Evolutionary conservation across 352 stramenopile species (phyloP).

Genomic region (Thalassiosira mediterranea): DNA sequence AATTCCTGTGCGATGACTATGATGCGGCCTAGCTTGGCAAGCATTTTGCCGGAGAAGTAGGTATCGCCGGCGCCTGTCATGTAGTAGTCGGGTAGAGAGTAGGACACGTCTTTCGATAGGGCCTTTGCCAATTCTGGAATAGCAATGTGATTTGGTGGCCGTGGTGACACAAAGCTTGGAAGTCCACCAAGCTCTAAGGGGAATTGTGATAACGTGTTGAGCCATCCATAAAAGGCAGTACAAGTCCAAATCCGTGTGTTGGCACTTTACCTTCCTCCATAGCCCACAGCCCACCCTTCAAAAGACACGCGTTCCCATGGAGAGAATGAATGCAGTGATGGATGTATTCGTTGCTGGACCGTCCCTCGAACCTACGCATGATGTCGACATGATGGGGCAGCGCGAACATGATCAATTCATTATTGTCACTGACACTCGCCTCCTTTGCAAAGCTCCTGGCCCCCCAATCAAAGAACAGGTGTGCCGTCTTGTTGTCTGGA

Average conservation of each 20-base stretch:
- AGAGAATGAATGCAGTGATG: constrained; percentile 65
- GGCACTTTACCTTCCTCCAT: constrained; percentile 61
- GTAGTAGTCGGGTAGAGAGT: constrained; percentile 78
- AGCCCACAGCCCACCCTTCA: constrained; percentile 63
- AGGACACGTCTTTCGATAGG: constrained; percentile 78
- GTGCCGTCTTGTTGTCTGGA: constrained; percentile 39
- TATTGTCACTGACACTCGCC: constrained; percentile 20
- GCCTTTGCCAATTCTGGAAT: constrained; percentile 64
- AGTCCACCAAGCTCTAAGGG: constrained; percentile 35
- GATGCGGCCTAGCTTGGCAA: constrained; percentile 85
- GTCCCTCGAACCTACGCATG: constrained; percentile 44
- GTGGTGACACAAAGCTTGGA: constrained; percentile 68
- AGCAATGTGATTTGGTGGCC: constrained; percentile 62
- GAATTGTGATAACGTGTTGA: background rate
- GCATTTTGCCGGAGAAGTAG: constrained; percentile 85
- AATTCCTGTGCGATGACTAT: constrained; percentile 83
- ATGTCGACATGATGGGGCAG: constrained; percentile 84
- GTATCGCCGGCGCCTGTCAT: constrained; percentile 83
- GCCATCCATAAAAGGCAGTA: background rate
- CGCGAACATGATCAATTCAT: constrained; percentile 81
- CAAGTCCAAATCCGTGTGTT: too few species aligned
- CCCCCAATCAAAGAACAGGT: constrained; percentile 69
- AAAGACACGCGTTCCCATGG: constrained; percentile 78
- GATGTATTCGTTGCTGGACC: constrained; percentile 42
- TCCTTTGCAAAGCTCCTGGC: constrained; percentile 28